These are phyloP conservation scores for Pseudonectria buxi DNA, from an alignment of 2,329 filamentous ascomycete species.

Conservation along the genomic window DNA sequence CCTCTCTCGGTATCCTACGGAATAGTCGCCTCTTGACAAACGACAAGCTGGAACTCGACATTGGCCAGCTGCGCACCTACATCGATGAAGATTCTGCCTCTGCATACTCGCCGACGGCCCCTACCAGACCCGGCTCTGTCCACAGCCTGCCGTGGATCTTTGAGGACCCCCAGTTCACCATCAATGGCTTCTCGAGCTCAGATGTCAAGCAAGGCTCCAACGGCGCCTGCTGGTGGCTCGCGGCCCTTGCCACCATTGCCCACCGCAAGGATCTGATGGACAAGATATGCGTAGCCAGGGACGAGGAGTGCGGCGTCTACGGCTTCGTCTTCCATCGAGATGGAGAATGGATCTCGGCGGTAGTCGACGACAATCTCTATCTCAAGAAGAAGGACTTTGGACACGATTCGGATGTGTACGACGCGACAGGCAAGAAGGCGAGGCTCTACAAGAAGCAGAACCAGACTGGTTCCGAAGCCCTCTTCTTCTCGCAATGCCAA, in stretches of 20 bases:
- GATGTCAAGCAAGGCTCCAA: constrained; percentile 40
- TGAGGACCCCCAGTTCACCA: constrained; percentile 33
- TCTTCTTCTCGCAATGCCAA: constrained; percentile 64
- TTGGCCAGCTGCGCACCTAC: constrained; percentile 8
- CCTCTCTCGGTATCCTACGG: constrained; percentile 8
- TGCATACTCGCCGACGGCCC: constrained; percentile 1
- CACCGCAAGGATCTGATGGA: constrained; percentile 60
- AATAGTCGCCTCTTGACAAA: constrained; percentile 9
- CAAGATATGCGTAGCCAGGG: constrained; percentile 57
- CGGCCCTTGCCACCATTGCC: constrained; percentile 60
- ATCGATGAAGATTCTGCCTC: constrained; percentile 4
- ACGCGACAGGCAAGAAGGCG: constrained; percentile 43
- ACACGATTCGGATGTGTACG: constrained; percentile 27
- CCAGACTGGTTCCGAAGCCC: constrained; percentile 61
- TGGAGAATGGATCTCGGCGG: constrained; percentile 64
- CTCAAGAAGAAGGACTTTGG: constrained; percentile 34
- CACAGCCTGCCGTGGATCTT: constrained; percentile 40
- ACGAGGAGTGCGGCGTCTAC: constrained; percentile 64
- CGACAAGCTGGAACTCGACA: constrained; percentile 10
- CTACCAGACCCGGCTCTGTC: constrained; percentile 28
- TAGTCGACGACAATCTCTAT: constrained; percentile 62
- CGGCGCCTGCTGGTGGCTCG: constrained; percentile 70
- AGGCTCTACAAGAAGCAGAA: constrained; percentile 54
- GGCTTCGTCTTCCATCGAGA: constrained; percentile 67
- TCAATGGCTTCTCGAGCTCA: constrained; percentile 33